Base-by-base conservation (phyloP, 768 basidiomycete genomes). In the Mycena galericulata region DNA sequence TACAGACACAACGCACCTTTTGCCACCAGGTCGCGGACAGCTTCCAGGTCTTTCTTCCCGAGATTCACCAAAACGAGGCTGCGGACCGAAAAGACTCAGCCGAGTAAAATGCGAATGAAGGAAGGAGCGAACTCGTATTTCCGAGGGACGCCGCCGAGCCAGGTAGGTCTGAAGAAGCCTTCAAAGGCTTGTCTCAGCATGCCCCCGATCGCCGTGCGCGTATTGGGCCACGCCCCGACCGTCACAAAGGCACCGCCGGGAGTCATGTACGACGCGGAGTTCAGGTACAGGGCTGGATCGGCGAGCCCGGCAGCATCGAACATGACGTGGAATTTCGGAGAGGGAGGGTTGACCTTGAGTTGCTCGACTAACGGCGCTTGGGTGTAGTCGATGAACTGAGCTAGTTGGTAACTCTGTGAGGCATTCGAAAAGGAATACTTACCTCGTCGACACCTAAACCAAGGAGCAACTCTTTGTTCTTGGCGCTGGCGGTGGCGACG, bases 391-490 rank as follows among this genome's bases (percentile, higher is more conserved):
- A 91, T 81, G 72, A 92, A 88, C 83, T 85, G 53, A 26, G 11
- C 10, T 32, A 22, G 45, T 56, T 29, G 32, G 43, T 32, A 22
- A 46, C 36, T 27, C 4, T n/a, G 20, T 32, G 1, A 10, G 36
- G 1, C 4, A 17, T n/a, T n/a, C 17, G 20, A 15, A 36, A 26
- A 18, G 10, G 27, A 15, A n/a, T n/a, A 32, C 43, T 5, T 62
- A 89, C 89, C 79, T 90, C 85, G 58, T 93, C 93, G 3, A 89
- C 92, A 27, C 93, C 93, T 36, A 90, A 71, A 2, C 72, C 71
- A 12, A 83, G 85, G 40, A 93, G 87, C 57, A 88, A 86, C 5
- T 83, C 81, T 47, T 87, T 85, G 67, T 92, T 93, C 75, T 83
- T 86, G 1, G 75, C 81, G 4, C 90, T 92, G 11, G 89, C 90